Conservation (phyloP, 1,139 yeast genomes). For the Wickerhamomyces sp. region DNA sequence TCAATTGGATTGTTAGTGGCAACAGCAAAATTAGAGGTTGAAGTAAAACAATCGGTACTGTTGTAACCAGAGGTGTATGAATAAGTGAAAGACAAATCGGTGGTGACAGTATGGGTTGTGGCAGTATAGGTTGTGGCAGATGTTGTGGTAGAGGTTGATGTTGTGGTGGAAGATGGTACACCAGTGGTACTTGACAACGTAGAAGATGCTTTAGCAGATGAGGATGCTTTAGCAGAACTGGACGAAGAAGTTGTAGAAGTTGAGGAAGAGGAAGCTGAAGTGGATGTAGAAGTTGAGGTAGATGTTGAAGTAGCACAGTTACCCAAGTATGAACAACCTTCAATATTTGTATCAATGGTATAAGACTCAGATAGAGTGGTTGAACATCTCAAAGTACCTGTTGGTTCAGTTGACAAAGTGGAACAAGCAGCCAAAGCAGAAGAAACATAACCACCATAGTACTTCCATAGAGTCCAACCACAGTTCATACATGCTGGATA, state of each 20-base stretch:
- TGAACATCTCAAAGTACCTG: slow-evolving; percentile 21
- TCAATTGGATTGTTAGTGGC: slow-evolving; percentile 7
- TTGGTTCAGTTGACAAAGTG: slow-evolving; percentile 21
- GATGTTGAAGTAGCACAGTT: slow-evolving; percentile 7
- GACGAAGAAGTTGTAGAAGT: slow-evolving; percentile 12
- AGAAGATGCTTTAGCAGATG: slow-evolving; percentile 13
- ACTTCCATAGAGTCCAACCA: slow-evolving; percentile 29
- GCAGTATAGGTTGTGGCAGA: slow-evolving; percentile 4
- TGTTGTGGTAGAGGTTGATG: slow-evolving; percentile 1
- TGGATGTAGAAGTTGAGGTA: slow-evolving; percentile 6
- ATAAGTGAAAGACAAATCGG: slow-evolving; percentile 10
- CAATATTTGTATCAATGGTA: slow-evolving; percentile 14
- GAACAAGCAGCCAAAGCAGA: slow-evolving; percentile 23
- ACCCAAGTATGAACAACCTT: slow-evolving; percentile 18
- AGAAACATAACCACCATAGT: slow-evolving; percentile 23
- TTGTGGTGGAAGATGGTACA: background rate
- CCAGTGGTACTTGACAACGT: background rate
- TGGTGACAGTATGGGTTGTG: slow-evolving; percentile 12
- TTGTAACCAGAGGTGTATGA: slow-evolving; percentile 9
- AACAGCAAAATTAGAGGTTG: background rate
- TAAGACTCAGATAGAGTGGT: slow-evolving; percentile 20
- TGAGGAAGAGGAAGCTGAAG: slow-evolving; percentile 10
- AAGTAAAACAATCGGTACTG: slow-evolving; percentile 12
- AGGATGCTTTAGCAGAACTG: slow-evolving; percentile 7
- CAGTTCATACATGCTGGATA: slow-evolving; percentile 25